A percentile compares a stretch with the other conserved stretches of the same genome.
These are phyloP conservation scores for Gremmenia infestans DNA, from an alignment of 2,329 filamentous ascomycete species.

Conservation along the genomic window DNA sequence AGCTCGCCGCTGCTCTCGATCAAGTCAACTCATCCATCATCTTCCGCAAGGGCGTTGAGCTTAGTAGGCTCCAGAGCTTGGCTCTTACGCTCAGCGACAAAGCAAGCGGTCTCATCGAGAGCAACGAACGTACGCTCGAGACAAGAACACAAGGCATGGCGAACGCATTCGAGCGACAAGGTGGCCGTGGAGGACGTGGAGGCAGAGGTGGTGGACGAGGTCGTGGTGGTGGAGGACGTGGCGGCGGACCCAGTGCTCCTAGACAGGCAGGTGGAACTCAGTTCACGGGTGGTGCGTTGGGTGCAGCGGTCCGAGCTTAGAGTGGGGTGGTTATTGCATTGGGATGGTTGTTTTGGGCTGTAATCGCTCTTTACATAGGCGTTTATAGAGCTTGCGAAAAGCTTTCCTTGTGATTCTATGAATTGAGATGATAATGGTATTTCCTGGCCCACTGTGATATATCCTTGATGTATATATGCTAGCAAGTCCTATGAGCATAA, in stretches of 20 bases:
- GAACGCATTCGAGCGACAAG: constrained; percentile 92
- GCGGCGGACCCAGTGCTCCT: constrained; percentile 53
- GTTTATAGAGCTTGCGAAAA: constrained; percentile 32
- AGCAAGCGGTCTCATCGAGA: constrained; percentile 91
- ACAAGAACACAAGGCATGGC: constrained; percentile 93
- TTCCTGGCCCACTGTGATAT: neutral
- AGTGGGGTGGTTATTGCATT: constrained; percentile 29
- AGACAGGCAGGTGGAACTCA: constrained; percentile 69
- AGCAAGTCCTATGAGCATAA: too few relatives aligned
- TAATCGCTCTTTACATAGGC: constrained; percentile 25
- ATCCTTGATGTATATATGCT: too few relatives aligned
- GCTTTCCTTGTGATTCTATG: constrained; percentile 16
- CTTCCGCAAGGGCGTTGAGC: constrained; percentile 98
- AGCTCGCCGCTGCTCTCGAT: constrained; percentile 91
- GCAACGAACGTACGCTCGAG: constrained; percentile 95
- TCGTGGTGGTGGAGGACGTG: constrained; percentile 54
- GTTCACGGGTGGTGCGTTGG: constrained; percentile 77
- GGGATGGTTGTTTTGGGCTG: constrained; percentile 27
- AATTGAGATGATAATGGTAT: constrained; percentile 3
- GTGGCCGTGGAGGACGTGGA: constrained; percentile 66
- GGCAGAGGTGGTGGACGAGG: constrained; percentile 61
- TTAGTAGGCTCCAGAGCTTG: constrained; percentile 90
- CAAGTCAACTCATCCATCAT: constrained; percentile 97
- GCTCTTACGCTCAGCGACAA: constrained; percentile 94
- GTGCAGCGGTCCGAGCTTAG: constrained; percentile 60